A percentile compares a stretch with the other conserved stretches of the same genome.
phyloP scores from a whole-genome alignment of 768 basidiomycete genomes.

The Trametes villosa region DNA sequence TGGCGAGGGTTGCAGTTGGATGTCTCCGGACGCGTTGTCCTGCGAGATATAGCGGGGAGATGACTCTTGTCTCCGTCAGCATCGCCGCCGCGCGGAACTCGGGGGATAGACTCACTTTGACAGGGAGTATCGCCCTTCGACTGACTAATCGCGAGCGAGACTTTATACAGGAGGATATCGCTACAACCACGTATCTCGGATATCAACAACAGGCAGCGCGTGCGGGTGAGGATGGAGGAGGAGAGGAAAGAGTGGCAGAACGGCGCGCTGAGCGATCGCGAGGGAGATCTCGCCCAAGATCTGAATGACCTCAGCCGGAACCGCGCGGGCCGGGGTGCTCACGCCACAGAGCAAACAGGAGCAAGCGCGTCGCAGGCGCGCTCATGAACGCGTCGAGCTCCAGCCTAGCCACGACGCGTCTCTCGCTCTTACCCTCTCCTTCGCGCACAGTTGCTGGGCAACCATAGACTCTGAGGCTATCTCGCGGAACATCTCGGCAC shows the following conservation, averaged over 20 bases:
- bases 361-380: slow-evolving; percentile 24
- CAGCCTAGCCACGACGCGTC: slow-evolving; percentile 22
- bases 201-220: too few relatives aligned
- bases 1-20: background rate
- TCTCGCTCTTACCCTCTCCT: background rate
- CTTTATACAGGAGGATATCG: background rate
- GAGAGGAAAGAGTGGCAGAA: too few relatives aligned
- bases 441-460: background rate
- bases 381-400: background rate
- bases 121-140: background rate
- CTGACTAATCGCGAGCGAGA: background rate
- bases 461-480: background rate
- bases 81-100: slow-evolving; percentile 17
- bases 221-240: background rate
- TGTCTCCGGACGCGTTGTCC: background rate
- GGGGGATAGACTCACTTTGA: slow-evolving; percentile 13
- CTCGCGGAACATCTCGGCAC: background rate
- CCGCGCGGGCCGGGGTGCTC: background rate
- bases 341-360: slow-evolving; percentile 22
- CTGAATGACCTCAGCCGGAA: slow-evolving; percentile 15
- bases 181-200: background rate
- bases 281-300: slow-evolving; percentile 8
- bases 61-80: slow-evolving; percentile 20
- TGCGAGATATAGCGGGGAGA: slow-evolving; percentile 2
- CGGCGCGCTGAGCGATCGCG: background rate